These are phyloP conservation scores for Berberis vulgaris DNA, from an alignment of 164 flowering plant species.

Conservation along the genomic window DNA sequence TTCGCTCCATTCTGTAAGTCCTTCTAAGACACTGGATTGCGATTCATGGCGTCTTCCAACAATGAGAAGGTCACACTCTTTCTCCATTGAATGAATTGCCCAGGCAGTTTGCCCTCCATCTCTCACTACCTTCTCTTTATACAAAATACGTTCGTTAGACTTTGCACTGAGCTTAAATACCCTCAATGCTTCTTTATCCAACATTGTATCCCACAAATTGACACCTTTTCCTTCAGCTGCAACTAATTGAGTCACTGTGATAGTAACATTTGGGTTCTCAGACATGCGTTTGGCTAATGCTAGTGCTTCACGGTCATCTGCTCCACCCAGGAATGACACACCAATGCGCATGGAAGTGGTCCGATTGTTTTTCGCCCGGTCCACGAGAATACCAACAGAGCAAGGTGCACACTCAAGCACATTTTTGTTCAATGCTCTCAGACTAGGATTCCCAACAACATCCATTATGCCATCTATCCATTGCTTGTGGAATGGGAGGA, in stretches of 20 bases:
- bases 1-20: conserved; percentile 39
- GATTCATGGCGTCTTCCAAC: conserved; percentile 35
- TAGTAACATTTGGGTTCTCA: conserved; percentile 11
- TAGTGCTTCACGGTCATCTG: conserved; percentile 41
- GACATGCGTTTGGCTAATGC: conserved; percentile 39
- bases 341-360: neutral
- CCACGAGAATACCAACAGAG: conserved; percentile 3
- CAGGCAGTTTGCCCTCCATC: conserved; percentile 25
- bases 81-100: conserved; percentile 9
- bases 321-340: conserved; percentile 36
- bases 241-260: conserved; percentile 29
- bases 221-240: neutral
- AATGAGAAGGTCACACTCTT: conserved; percentile 25
- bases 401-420: neutral
- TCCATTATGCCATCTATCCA: neutral
- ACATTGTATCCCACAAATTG: conserved; percentile 11
- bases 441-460: neutral
- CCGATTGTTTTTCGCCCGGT: neutral
- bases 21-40: conserved; percentile 21
- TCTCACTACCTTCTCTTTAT: conserved; percentile 27
- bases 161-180: conserved; percentile 10
- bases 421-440: neutral
- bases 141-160: conserved; percentile 17
- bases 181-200: conserved; percentile 18
- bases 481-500: neutral